Base-by-base conservation (phyloP, 2,329 filamentous ascomycete species). In the Colletotrichum sp. region DNA sequence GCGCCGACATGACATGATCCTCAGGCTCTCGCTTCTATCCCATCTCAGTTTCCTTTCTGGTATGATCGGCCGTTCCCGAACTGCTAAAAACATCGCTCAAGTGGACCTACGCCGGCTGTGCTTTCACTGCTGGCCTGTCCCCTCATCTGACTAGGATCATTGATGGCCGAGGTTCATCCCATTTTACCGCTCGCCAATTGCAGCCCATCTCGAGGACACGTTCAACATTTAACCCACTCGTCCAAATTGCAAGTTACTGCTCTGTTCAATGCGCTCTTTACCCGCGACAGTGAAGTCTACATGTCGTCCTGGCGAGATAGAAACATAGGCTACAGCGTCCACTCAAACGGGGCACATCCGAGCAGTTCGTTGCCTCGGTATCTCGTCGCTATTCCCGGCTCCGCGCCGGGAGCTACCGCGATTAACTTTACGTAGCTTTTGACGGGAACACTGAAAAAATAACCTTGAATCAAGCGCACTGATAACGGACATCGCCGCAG, bases 401-500 rank as follows among this genome's bases (percentile, higher is more conserved):
- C n/a, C 43, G 43, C 43, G n/a, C n/a, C 43, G 43, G 43, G 43
- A 52, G 43, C 43, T 52, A 52, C 43, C 43, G 43, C 43, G 0
- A 52, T 52, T 21, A 52, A 3, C 1, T n/a, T 52, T 13, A 52
- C n/a, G 43, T 21, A 52, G 10, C 43, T 21, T 52, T 52, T 21
- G 6, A 52, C 43, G 43, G 43, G n/a, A 52, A 21, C 1, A 21
- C 43, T 43, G n/a, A 7, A 28, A n/a, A 36, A 52, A 55, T 43
- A 36, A 26, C 18, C 12, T 32, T 16, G 72, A 66, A 9, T 32
- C 36, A 18, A 48, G 43, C 2, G n/a, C 21, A 5, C 61, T 38
- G 62, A 72, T 75, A 72, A 55, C 62, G 38, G 55, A 58, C 32
- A 48, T 64, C n/a, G n/a, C 56, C 62, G 64, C 43, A 18, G 18